Evolutionary conservation across 805 yeast genomes (phyloP).

Genomic region (Candida sithepensis): DNA sequence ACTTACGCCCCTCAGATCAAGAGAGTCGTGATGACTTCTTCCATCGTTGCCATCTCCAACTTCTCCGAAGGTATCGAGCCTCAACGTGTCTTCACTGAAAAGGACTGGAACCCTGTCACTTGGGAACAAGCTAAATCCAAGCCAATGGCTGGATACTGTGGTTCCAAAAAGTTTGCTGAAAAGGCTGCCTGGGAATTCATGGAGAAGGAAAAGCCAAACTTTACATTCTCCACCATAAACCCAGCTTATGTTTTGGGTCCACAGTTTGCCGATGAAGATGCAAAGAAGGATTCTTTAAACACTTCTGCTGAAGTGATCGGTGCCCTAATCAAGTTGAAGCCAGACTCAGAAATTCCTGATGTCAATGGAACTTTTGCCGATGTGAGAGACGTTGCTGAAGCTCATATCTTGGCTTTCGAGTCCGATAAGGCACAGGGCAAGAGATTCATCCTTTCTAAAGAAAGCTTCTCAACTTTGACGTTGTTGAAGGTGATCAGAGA

Average conservation of each 20-base stretch:
- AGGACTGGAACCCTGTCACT: constrained; percentile 36
- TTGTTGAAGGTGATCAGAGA: neutral
- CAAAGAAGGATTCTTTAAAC: constrained; percentile 32
- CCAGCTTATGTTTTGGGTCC: constrained; percentile 52
- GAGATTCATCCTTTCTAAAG: constrained; percentile 29
- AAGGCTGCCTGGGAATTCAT: constrained; percentile 52
- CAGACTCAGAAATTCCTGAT: neutral
- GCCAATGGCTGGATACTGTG: constrained; percentile 34
- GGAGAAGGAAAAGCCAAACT: constrained; percentile 35
- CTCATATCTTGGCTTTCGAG: constrained; percentile 51
- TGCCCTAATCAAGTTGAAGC: neutral
- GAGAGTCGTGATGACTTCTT: constrained; percentile 53
- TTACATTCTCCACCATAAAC: constrained; percentile 38
- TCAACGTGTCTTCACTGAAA: constrained; percentile 26
- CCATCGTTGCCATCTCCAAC: constrained; percentile 42
- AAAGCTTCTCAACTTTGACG: constrained; percentile 4
- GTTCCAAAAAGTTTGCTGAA: constrained; percentile 56
- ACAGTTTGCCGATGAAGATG: constrained; percentile 39
- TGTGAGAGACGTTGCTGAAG: constrained; percentile 60
- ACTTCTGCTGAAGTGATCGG: constrained; percentile 36
- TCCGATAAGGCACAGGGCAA: constrained; percentile 31
- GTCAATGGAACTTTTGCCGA: constrained; percentile 34
- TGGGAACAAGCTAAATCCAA: constrained; percentile 23
- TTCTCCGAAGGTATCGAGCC: constrained; percentile 1
- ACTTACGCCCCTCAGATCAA: constrained; percentile 41